Conservation (phyloP, 2,329 filamentous ascomycete genomes). For the Allantophomopsis cytisporea region DNA sequence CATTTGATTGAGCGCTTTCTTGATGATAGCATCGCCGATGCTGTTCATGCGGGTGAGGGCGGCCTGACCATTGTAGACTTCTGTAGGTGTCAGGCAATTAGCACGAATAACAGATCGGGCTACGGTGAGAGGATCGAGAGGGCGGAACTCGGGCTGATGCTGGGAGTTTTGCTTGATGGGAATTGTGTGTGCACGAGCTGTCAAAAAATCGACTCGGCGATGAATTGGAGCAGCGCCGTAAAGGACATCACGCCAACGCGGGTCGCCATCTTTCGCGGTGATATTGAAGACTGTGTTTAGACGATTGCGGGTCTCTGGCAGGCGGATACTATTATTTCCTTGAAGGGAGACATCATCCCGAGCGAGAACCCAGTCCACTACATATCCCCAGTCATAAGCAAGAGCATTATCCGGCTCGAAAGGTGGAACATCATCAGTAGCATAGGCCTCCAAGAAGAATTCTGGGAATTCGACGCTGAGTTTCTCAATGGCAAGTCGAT, state of each 20-base stretch:
- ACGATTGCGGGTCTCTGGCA: conserved; percentile 31
- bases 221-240: conserved; percentile 35
- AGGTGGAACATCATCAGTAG: conserved; percentile 41
- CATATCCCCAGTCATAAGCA: conserved; percentile 52
- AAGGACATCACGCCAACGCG: conserved; percentile 23
- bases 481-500: conserved; percentile 37
- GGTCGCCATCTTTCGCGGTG: conserved; percentile 21
- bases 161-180: conserved; percentile 9
- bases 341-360: conserved; percentile 21
- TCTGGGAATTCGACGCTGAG: conserved; percentile 51
- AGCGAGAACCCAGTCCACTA: conserved; percentile 54
- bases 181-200: conserved; percentile 30
- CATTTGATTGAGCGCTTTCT: conserved; percentile 10
- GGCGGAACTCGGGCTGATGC: conserved; percentile 9
- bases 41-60: conserved; percentile 32
- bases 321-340: conserved; percentile 27
- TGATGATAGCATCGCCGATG: conserved; percentile 4
- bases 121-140: conserved; percentile 20
- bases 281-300: conserved; percentile 27
- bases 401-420: conserved; percentile 50
- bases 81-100: conserved; percentile 37
- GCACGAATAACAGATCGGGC: conserved; percentile 47
- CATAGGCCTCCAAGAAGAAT: conserved; percentile 52
- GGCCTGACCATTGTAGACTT: conserved; percentile 30
- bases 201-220: conserved; percentile 14